These are phyloP conservation scores for Dactylonectria macrodidyma DNA, from an alignment of 2,329 filamentous ascomycete species.

Conservation along the genomic window DNA sequence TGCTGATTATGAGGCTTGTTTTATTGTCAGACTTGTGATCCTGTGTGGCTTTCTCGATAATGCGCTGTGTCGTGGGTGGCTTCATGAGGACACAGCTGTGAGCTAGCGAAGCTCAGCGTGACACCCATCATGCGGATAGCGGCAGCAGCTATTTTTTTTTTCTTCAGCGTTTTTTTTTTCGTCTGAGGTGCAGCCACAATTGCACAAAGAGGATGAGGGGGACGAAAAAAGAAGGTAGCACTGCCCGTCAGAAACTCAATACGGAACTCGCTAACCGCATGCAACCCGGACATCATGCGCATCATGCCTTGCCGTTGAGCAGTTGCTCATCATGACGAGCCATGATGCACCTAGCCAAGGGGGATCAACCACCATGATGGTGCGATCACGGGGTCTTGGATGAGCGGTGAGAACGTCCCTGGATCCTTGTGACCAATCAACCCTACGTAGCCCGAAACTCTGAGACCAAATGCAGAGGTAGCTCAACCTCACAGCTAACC, in stretches of 20 bases:
- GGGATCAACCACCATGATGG: constrained; percentile 8
- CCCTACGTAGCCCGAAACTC: constrained; percentile 15
- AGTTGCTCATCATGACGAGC: constrained; percentile 11
- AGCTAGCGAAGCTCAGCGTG: not conserved
- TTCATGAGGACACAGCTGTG: not conserved
- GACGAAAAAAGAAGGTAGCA: not conserved
- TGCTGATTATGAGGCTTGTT: too few relatives aligned
- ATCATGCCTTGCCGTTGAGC: too few relatives aligned
- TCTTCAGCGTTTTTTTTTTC: not conserved
- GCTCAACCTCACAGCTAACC: not conserved
- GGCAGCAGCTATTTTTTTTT: not conserved
- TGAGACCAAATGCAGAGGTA: constrained; percentile 3
- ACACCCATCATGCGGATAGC: not conserved
- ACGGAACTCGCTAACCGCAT: not conserved
- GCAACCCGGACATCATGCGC: not conserved
- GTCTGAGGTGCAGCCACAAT: not conserved
- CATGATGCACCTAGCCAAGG: not conserved
- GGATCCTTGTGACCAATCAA: constrained; percentile 6
- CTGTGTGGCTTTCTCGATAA: not conserved
- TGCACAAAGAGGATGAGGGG: not conserved
- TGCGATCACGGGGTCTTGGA: constrained; percentile 9
- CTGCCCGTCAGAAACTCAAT: not conserved
- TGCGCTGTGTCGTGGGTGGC: constrained; percentile 1
- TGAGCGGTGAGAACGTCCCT: constrained; percentile 20
- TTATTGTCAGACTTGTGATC: too few relatives aligned